Conservation (phyloP, 805 yeast species). For the Candida peoriensis region DNA sequence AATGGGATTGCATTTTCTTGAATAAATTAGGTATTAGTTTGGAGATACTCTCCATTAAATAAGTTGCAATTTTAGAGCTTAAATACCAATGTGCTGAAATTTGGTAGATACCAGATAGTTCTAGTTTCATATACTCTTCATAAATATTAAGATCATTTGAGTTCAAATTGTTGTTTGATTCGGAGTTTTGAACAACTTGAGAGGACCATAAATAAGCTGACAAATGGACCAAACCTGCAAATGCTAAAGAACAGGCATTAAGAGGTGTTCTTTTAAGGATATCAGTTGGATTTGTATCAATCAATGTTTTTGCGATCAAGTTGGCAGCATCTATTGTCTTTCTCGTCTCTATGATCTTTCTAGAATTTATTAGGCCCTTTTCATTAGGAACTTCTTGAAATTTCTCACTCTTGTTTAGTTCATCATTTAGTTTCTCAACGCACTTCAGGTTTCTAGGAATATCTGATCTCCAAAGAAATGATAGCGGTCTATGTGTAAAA, state of each 20-base stretch:
- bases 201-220: constrained; percentile 52
- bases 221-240: constrained; percentile 45
- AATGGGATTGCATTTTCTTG: constrained; percentile 30
- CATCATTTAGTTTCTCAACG: constrained; percentile 21
- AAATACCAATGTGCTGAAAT: constrained; percentile 48
- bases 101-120: constrained; percentile 43
- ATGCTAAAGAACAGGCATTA: constrained; percentile 49
- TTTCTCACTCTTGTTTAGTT: constrained; percentile 24
- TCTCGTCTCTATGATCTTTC: constrained; percentile 46
- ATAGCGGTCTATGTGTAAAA: constrained; percentile 50
- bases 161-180: constrained; percentile 14
- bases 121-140: constrained; percentile 44
- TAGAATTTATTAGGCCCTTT: constrained; percentile 34
- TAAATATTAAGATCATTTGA: constrained; percentile 37
- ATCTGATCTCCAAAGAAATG: constrained; percentile 47
- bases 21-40: constrained; percentile 39
- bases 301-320: constrained; percentile 38
- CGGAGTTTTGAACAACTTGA: constrained; percentile 24
- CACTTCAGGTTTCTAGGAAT: constrained; percentile 37
- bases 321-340: constrained; percentile 52
- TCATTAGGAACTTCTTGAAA: constrained; percentile 25
- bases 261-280: constrained; percentile 44
- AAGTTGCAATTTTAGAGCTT: constrained; percentile 41
- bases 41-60: constrained; percentile 40
- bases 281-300: constrained; percentile 42